Base-by-base conservation (phyloP, 1,284 basidiomycete species). In the Pseudozyma pruni region DNA sequence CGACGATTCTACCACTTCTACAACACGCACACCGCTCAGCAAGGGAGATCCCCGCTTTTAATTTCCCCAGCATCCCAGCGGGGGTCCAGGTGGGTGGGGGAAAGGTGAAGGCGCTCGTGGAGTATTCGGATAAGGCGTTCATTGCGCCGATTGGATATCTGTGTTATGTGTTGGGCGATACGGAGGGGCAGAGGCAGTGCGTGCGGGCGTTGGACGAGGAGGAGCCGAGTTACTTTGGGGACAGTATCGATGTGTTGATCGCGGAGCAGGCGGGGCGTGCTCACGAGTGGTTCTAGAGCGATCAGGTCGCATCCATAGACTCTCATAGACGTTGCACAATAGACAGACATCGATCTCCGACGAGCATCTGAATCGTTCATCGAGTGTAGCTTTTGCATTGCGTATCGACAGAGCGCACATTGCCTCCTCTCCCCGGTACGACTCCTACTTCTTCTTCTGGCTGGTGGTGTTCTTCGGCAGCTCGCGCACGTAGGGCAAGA, bases 401-500 rank as follows among this genome's bases (percentile, higher is more conserved):
- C n/a, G n/a, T n/a, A n/a, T n/a, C n/a, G n/a, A n/a, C n/a, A n/a
- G n/a, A n/a, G n/a, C n/a, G n/a, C n/a, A n/a, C n/a, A n/a, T n/a
- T n/a, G n/a, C n/a, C n/a, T n/a, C n/a, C n/a, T n/a, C n/a, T n/a
- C n/a, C n/a, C n/a, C n/a, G n/a, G n/a, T n/a, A n/a, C n/a, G n/a
- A 16, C 7, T 8, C 32, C 57, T 74, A 72, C 79, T 89, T 87
- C 78, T 89, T 87, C 85, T 91, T 89, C 54, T 90, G 76, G 44
- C 86, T 76, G 13, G 81, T 79, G 10, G 78, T 79, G 52, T 73
- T 86, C 85, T 93, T 93, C 20, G 92, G 92, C 60, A 94, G 83
- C 78, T 90, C 90, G 78, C 90, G 90, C 39, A 89, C 88, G 85
- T 88, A 98, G 17, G 94, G 94, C 51, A 98, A 82, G 86, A 97